Percentiles rank a stretch among this genome's conserved stretches.
These are phyloP conservation scores for Boletus mariae DNA, from an alignment of 1,284 basidiomycete species.

Conservation along the genomic window DNA sequence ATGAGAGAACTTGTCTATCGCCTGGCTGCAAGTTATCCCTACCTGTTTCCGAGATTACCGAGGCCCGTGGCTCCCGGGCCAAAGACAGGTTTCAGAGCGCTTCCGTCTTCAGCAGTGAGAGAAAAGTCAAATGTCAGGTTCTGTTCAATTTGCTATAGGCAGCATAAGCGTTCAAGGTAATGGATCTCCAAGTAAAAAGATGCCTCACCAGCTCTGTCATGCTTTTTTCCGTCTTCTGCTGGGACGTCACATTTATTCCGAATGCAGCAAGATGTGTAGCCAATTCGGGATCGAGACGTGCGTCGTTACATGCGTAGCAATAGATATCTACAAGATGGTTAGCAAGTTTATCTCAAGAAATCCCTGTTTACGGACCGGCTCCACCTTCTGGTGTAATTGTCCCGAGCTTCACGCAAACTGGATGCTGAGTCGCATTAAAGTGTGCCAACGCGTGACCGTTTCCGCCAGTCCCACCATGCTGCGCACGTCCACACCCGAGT, in stretches of 20 bases:
- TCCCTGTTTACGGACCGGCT: conserved; percentile 55
- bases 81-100: conserved; percentile 84
- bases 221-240: conserved; percentile 93
- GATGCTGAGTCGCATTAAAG: conserved; percentile 73
- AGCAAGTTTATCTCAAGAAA: conserved; percentile 1
- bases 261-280: conserved; percentile 76
- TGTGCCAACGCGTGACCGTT: conserved; percentile 91
- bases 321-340: conserved; percentile 68
- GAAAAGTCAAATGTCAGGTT: conserved; percentile 96
- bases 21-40: conserved; percentile 8
- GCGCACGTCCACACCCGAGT: conserved; percentile 89
- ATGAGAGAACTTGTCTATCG: conserved; percentile 1
- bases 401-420: conserved; percentile 90
- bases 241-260: conserved; percentile 82
- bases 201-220: conserved; percentile 87
- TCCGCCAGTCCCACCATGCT: conserved; percentile 83
- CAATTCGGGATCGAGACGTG: conserved; percentile 79
- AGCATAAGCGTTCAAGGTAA: neutral
- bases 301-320: conserved; percentile 92
- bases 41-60: conserved; percentile 92
- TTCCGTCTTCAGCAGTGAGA: conserved; percentile 87
- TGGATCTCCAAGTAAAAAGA: neutral
- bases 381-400: conserved; percentile 95
- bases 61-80: conserved; percentile 89
- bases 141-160: conserved; percentile 86